Percentiles rank a stretch among this genome's conserved stretches.
Evolutionary conservation across 176 grass and related monocot genomes (phyloP).

Genomic region (Triticum aestivum): IWGSC_CS_RefSeq_v2.1 NC_057800.1:411182437-411182936

Average conservation of each 20-base stretch:
- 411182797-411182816: neutral
- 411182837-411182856: too few species aligned
- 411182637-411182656: neutral
- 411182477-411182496: neutral
- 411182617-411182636: neutral
- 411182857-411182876: too few species aligned
- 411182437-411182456: neutral
- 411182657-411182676: neutral
- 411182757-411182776: neutral
- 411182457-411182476: neutral
- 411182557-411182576: neutral
- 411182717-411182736: neutral
- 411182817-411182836: too few species aligned
- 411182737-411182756: neutral
- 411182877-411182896: too few species aligned
- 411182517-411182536: neutral
- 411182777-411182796: neutral
- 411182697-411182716: neutral
- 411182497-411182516: neutral
- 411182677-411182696: neutral
- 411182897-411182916: neutral
- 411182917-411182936: neutral
- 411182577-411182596: neutral
- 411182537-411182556: neutral
- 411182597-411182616: neutral